A percentile compares a stretch with the other conserved stretches of the same genome.
These are phyloP conservation scores for Zancudomyces culisetae DNA, from an alignment of 371 early-diverging fungal genomes.

Conservation along the genomic window DNA sequence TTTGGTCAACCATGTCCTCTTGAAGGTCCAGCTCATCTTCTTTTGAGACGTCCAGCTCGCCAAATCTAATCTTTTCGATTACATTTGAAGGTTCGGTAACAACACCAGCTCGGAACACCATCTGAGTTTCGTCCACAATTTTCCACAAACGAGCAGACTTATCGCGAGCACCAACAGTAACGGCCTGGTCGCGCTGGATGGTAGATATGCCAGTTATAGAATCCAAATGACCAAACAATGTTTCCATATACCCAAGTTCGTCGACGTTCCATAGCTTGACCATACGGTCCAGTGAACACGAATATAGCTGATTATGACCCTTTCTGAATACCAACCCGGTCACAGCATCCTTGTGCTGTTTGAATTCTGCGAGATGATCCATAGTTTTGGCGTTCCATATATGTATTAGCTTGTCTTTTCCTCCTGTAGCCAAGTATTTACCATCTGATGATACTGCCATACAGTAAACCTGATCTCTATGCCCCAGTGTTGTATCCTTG, in stretches of 20 bases:
- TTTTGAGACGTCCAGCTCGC: neutral
- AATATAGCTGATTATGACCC: conserved; percentile 63
- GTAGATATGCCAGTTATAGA: conserved; percentile 54
- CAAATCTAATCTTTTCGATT: conserved; percentile 19
- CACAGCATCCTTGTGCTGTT: conserved; percentile 81
- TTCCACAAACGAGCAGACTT: conserved; percentile 85
- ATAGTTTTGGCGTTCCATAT: conserved; percentile 71
- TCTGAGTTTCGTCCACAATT: conserved; percentile 78
- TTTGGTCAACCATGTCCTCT: neutral
- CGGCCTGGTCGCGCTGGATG: conserved; percentile 67
- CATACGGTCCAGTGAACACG: conserved; percentile 77
- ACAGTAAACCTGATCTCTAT: conserved; percentile 58
- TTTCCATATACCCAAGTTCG: conserved; percentile 80
- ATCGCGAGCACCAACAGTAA: conserved; percentile 85
- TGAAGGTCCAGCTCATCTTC: conserved; percentile 1
- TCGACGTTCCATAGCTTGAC: conserved; percentile 92
- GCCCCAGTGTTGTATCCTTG: conserved; percentile 31
- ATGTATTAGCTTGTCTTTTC: conserved; percentile 72
- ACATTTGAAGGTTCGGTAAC: conserved; percentile 11
- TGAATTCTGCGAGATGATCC: conserved; percentile 47
- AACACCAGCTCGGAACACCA: conserved; percentile 78
- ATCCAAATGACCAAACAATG: conserved; percentile 95
- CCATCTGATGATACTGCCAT: conserved; percentile 68
- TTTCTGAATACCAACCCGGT: conserved; percentile 69
- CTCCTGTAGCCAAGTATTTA: conserved; percentile 65